Evolutionary conservation across 352 stramenopile genomes (phyloP).

Genomic region (Aphanomyces invadans): DNA sequence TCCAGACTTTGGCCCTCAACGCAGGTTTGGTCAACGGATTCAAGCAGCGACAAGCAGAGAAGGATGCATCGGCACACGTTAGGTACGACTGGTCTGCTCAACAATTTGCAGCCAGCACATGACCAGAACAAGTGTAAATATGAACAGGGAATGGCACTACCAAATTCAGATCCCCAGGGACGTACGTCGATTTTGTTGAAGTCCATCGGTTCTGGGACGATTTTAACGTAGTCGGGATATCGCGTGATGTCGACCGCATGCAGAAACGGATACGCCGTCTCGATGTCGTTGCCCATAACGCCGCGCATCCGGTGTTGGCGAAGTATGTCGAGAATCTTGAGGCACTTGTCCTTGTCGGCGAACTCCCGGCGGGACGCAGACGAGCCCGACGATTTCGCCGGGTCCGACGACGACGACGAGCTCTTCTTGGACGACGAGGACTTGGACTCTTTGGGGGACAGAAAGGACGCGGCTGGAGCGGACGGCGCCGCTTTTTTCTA

Average conservation of each 20-base stretch:
- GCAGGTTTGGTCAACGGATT: too few species aligned
- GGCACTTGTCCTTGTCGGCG: conserved; percentile 52
- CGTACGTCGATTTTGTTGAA: conserved; percentile 74
- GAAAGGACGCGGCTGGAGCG: conserved; percentile 2
- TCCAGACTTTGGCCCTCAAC: too few species aligned
- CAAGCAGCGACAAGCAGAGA: too few species aligned
- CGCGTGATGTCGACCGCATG: conserved; percentile 81
- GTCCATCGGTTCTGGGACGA: conserved; percentile 79
- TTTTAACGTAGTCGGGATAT: conserved; percentile 73
- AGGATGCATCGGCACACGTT: too few species aligned
- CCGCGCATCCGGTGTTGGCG: conserved; percentile 75
- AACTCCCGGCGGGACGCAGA: conserved; percentile 28
- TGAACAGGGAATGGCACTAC: too few species aligned
- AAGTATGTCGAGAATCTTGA: conserved; percentile 65
- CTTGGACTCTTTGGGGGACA: conserved; percentile 23
- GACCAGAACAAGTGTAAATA: too few species aligned
- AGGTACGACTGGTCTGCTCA: too few species aligned
- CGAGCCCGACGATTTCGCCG: conserved; percentile 11
- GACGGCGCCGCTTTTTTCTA: too few species aligned
- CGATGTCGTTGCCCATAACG: conserved; percentile 51
- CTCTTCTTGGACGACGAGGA: conserved; percentile 27
- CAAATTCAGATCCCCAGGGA: too few species aligned
- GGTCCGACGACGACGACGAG: neutral
- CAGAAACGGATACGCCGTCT: conserved; percentile 69
- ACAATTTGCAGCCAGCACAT: too few species aligned